Conservation (phyloP, 116 monocot genomes). For the Dioscorea cayenensis region DNA sequence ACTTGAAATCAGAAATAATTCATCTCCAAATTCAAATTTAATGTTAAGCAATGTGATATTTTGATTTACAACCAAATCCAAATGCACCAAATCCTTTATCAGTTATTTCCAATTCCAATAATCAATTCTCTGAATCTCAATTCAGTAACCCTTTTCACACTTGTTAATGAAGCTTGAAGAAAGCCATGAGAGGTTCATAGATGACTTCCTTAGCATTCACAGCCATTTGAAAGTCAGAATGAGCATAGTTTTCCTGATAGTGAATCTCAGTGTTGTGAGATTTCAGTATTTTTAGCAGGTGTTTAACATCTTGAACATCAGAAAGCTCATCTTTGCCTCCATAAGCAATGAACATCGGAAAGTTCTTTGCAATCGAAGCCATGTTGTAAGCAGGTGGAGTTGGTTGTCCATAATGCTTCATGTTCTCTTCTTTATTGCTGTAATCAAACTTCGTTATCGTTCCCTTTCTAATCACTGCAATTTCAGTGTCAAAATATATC, state of each 20-base stretch:
- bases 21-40: too few relatives aligned
- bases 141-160: too few relatives aligned
- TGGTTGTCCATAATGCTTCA: conserved; percentile 15
- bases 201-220: conserved; percentile 19
- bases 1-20: too few relatives aligned
- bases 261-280: conserved; percentile 12
- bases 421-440: conserved; percentile 13
- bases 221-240: conserved; percentile 34
- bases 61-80: too few relatives aligned
- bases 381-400: conserved; percentile 18
- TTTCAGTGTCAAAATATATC: too few relatives aligned
- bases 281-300: conserved; percentile 12
- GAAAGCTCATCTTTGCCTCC: conserved; percentile 17
- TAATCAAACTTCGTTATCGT: conserved; percentile 28
- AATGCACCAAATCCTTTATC: too few relatives aligned
- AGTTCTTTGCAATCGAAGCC: conserved; percentile 8
- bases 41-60: too few relatives aligned
- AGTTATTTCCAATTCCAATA: too few relatives aligned
- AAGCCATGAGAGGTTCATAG: conserved; percentile 21
- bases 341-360: conserved; percentile 20
- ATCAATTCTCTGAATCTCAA: too few relatives aligned
- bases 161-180: conserved; percentile 15
- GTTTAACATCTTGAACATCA: conserved; percentile 8
- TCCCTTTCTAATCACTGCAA: conserved; percentile 19
- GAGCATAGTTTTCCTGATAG: conserved; percentile 21